A percentile compares a stretch with the other conserved stretches of the same genome.
phyloP scores from a whole-genome alignment of 169 alveolate genomes.

The Plasmodium falciparum region DNA sequence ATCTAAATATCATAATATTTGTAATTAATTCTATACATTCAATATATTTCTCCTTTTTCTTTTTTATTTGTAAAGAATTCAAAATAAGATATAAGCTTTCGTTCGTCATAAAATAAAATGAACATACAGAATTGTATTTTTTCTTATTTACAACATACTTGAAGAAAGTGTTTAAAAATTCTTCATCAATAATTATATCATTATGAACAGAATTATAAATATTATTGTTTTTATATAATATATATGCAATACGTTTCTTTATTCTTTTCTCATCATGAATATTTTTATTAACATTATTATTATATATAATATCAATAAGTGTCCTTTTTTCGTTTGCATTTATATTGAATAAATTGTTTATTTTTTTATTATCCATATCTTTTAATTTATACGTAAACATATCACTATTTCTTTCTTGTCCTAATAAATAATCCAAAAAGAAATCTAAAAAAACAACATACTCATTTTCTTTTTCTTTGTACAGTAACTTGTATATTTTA shows the following conservation, averaged over 20 bases:
- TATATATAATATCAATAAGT: constrained; percentile 19
- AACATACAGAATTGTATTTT: constrained; percentile 13
- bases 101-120: constrained; percentile 33
- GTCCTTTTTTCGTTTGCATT: constrained; percentile 22
- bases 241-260: constrained; percentile 63
- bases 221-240: constrained; percentile 49
- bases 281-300: constrained; percentile 17
- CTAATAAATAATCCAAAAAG: constrained; percentile 49
- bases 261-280: constrained; percentile 8
- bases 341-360: constrained; percentile 11
- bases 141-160: constrained; percentile 20
- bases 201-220: constrained; percentile 17
- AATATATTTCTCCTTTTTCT: constrained; percentile 37
- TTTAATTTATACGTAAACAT: constrained; percentile 2
- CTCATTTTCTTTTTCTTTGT: constrained; percentile 26
- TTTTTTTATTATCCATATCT: neutral
- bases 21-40: constrained; percentile 45
- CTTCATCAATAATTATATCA: constrained; percentile 36
- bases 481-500: constrained; percentile 9
- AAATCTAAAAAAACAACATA: constrained; percentile 32
- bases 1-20: constrained; percentile 52
- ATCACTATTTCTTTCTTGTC: constrained; percentile 28
- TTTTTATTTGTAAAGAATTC: constrained; percentile 25
- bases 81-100: constrained; percentile 47
- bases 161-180: constrained; percentile 14